These are phyloP conservation scores for Tricholoma terreum DNA, from an alignment of 768 basidiomycete genomes.

Conservation along the genomic window DNA sequence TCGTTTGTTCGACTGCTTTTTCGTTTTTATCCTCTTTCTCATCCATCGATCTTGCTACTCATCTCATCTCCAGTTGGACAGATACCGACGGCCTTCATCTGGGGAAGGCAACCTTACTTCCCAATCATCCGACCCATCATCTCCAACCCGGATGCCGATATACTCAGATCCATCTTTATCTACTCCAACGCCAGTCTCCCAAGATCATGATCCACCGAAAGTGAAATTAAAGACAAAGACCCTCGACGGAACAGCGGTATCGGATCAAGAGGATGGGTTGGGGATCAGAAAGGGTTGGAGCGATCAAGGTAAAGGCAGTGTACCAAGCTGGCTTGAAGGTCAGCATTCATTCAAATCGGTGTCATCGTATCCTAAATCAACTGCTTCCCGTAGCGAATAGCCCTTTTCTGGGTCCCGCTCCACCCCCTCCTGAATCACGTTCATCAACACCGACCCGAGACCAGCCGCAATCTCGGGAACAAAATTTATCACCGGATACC, in stretches of 20 bases:
- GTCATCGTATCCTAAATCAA: neutral
- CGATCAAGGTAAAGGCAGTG: slow-evolving; percentile 22
- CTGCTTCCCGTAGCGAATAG: slow-evolving; percentile 25
- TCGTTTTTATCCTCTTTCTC: neutral
- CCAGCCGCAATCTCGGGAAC: neutral
- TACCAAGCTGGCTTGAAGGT: slow-evolving; percentile 42
- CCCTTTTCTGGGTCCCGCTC: slow-evolving; percentile 33
- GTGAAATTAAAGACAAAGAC: slow-evolving; percentile 20
- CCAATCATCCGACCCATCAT: slow-evolving; percentile 9
- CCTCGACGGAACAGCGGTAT: slow-evolving; percentile 17
- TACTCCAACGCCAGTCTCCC: neutral
- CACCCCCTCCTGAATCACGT: slow-evolving; percentile 27
- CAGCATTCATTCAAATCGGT: slow-evolving; percentile 4
- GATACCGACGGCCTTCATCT: slow-evolving; percentile 43
- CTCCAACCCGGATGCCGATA: slow-evolving; percentile 9
- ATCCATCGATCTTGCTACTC: neutral
- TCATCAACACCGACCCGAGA: slow-evolving; percentile 24
- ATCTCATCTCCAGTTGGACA: slow-evolving; percentile 38
- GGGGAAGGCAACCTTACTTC: slow-evolving; percentile 18
- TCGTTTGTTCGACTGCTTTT: neutral
- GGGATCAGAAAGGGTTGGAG: slow-evolving; percentile 13
- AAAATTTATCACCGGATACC: neutral
- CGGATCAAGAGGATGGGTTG: slow-evolving; percentile 10
- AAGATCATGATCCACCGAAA: slow-evolving; percentile 21
- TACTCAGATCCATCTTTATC: neutral